Percentiles rank a stretch among this genome's conserved stretches.
Evolutionary conservation across 2,329 filamentous ascomycete genomes (phyloP).

Genomic region (Blumeria graminis): DNA sequence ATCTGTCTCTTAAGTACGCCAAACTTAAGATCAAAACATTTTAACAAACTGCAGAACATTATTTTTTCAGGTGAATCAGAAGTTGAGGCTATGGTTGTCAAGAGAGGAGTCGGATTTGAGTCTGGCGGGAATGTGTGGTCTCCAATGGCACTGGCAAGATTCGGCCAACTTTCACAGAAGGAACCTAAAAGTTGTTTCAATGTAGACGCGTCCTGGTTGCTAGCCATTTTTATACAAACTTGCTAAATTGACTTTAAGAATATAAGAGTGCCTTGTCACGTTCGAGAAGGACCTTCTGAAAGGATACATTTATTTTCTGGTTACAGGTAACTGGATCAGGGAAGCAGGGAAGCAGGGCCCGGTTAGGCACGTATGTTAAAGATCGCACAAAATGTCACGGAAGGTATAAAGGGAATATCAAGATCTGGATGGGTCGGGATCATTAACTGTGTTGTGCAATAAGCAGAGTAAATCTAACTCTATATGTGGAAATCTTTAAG

Average conservation of each 20-base stretch:
- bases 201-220: background rate
- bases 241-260: background rate
- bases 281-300: background rate
- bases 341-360: background rate
- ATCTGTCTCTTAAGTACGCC: background rate
- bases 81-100: background rate
- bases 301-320: background rate
- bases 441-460: too few species aligned
- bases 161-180: background rate
- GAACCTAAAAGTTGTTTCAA: background rate
- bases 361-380: background rate
- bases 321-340: background rate
- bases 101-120: background rate
- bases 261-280: background rate
- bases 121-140: background rate
- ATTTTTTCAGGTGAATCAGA: background rate
- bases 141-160: background rate
- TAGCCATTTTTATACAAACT: background rate
- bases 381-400: background rate
- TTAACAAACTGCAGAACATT: background rate
- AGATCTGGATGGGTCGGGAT: too few species aligned
- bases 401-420: background rate
- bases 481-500: too few species aligned
- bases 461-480: too few species aligned
- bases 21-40: background rate